Evolutionary conservation across 805 yeast genomes (phyloP).

Genomic region (Debaryomyces maramus): DNA sequence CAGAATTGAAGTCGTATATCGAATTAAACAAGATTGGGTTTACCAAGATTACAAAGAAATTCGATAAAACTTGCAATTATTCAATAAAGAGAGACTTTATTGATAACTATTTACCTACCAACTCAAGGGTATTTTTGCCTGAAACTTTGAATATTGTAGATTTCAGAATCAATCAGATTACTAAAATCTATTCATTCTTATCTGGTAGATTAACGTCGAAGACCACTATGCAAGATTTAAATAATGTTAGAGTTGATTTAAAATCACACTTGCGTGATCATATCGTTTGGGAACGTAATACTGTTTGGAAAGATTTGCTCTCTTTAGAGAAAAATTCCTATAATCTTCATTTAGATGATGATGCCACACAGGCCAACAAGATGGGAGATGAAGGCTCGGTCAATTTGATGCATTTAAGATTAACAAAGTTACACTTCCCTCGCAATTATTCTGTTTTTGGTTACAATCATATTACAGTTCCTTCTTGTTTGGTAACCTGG

Average conservation of each 20-base stretch:
- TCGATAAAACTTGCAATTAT: constrained; percentile 77
- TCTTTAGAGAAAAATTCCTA: constrained; percentile 50
- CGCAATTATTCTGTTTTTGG: constrained; percentile 15
- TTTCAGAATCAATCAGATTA: constrained; percentile 51
- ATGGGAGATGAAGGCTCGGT: constrained; percentile 25
- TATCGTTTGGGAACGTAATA: constrained; percentile 95
- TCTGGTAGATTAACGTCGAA: constrained; percentile 37
- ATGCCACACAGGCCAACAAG: constrained; percentile 15
- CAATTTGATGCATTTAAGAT: constrained; percentile 19
- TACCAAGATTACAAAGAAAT: constrained; percentile 85
- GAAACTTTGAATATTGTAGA: constrained; percentile 40
- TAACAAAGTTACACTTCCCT: constrained; percentile 22
- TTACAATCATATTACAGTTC: constrained; percentile 29
- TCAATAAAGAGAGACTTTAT: constrained; percentile 61
- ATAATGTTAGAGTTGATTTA: constrained; percentile 45
- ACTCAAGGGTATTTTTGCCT: constrained; percentile 57
- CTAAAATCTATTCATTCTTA: constrained; percentile 53
- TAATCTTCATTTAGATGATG: constrained; percentile 24
- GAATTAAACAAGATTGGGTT: constrained; percentile 89
- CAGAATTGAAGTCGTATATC: constrained; percentile 79
- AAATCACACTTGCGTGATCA: constrained; percentile 75
- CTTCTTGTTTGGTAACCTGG: constrained; percentile 47
- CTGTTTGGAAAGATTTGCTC: constrained; percentile 97
- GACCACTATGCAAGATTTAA: constrained; percentile 49
- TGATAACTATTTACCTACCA: constrained; percentile 39